A percentile compares a stretch with the other conserved stretches of the same genome.
These are phyloP conservation scores for Geotrichum histeridarum DNA, from an alignment of 1,139 yeast species.

Conservation along the genomic window DNA sequence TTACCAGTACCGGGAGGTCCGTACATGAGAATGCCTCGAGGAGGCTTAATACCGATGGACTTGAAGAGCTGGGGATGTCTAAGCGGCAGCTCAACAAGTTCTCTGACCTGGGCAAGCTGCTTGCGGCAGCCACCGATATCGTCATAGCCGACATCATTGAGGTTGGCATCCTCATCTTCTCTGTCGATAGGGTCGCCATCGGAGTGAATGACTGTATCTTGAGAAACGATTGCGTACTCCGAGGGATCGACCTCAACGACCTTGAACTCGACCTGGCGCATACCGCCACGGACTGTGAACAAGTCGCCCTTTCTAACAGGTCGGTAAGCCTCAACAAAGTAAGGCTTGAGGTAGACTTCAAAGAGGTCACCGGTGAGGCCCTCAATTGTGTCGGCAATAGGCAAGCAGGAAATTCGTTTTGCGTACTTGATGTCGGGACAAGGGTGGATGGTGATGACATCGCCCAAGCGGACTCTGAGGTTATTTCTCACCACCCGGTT, in stretches of 20 bases:
- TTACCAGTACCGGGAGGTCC: conserved; percentile 99
- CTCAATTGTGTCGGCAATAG: conserved; percentile 96
- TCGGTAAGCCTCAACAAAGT: conserved; percentile 97
- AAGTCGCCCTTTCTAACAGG: conserved; percentile 98
- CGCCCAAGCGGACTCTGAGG: conserved; percentile 90
- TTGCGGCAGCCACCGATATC: conserved; percentile 98
- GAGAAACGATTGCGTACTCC: conserved; percentile 96
- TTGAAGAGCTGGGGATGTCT: conserved; percentile 97
- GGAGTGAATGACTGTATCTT: conserved; percentile 95
- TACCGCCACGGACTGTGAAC: conserved; percentile 94
- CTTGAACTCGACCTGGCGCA: conserved; percentile 98
- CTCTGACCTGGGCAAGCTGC: conserved; percentile 98
- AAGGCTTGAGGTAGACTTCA: conserved; percentile 94
- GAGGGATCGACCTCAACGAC: conserved; percentile 98
- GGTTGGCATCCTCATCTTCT: conserved; percentile 95
- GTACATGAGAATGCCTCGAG: conserved; percentile 93
- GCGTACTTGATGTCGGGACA: conserved; percentile 97
- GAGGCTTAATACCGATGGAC: conserved; percentile 96
- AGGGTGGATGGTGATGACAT: conserved; percentile 82
- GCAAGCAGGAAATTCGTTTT: conserved; percentile 82
- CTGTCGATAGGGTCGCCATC: conserved; percentile 99
- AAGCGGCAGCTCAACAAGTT: conserved; percentile 90
- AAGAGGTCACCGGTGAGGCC: conserved; percentile 97
- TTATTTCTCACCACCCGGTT: conserved; percentile 96
- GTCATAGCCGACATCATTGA: conserved; percentile 96